Evolutionary conservation across 495 filamentous ascomycete genomes (phyloP), one percentile per base, ranked within the genome.

Genomic region (Chaetomidium leptoderma): DNA sequence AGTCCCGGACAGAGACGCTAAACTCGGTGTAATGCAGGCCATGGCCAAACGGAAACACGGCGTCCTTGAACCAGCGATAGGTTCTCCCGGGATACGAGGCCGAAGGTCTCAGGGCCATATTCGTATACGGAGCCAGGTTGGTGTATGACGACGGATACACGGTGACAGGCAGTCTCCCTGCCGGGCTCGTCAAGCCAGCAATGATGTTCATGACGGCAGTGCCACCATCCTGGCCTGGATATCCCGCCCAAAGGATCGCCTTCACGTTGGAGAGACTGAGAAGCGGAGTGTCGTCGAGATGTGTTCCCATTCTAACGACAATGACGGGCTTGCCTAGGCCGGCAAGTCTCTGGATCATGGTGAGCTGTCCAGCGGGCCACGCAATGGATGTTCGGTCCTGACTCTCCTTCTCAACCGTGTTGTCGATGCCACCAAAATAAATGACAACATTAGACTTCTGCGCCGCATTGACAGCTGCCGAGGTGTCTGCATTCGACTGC

Each of bases 91-190:
- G 62, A 33, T 68, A 71, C 36, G 30, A 13, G 73, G 71, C 8
- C 70, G 70, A 29, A 76, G 60, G 32, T 62, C 11, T 55, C 51
- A 13, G 72, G 42, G 23, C 67, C 76, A 78, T 78, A 32, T 78
- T 60, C 4, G 72, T 73, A 65, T 74, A 70, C 10, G 62, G 64
- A 4, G 72, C 70, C 27, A 70, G 63, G 24, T 67, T 58, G 33
- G 70, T 71, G 61, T 75, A 79, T 42, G 64, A 66, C 0, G 65
- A 59, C 6, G 76, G 75, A 36, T 80, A 80, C 58, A 73, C 67
- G 13, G 82, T 86, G 33, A 85, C 83, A 1, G 84, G 83, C 2
- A 87, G 71, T 24, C 85, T 79, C 16, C 80, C 85, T 8, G 80
- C 83, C 0, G 83, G 83, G 21, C 77, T 75, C 7, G 67, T 69